Conservation (phyloP, 306 rosid species). For the Casuarina glauca region DNA sequence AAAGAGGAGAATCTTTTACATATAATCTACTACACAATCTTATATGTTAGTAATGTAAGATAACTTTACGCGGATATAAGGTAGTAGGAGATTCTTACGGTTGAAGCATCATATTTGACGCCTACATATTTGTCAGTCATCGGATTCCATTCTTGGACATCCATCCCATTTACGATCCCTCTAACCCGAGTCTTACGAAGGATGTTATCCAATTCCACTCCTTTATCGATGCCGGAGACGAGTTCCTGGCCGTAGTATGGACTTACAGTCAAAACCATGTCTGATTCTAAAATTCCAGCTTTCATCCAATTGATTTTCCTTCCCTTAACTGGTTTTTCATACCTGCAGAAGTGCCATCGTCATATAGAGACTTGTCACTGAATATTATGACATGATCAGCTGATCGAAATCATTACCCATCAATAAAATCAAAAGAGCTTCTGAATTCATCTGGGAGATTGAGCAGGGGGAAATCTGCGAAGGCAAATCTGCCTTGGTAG, state of each 20-base stretch:
- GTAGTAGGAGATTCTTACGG: conserved; percentile 38
- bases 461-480: conserved; percentile 52
- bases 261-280: conserved; percentile 65
- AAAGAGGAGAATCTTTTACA: too few species aligned
- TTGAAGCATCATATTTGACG: conserved; percentile 53
- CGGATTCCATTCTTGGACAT: conserved; percentile 91
- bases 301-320: conserved; percentile 86
- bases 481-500: conserved; percentile 79
- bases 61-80: too few species aligned
- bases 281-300: conserved; percentile 66
- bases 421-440: conserved; percentile 80
- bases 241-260: conserved; percentile 76
- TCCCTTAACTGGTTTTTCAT: conserved; percentile 58
- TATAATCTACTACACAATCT: too few species aligned
- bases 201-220: conserved; percentile 66
- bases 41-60: too few species aligned
- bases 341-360: conserved; percentile 38
- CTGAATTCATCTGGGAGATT: conserved; percentile 57
- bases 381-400: not conserved
- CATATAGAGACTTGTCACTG: conserved; percentile 9
- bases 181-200: conserved; percentile 39
- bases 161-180: conserved; percentile 90
- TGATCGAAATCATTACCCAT: conserved; percentile 52
- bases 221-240: conserved; percentile 56
- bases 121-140: conserved; percentile 56